Evolutionary conservation across 176 grass and related monocot species (phyloP).

Genomic region (Hsuehochloa calcarea): DNA sequence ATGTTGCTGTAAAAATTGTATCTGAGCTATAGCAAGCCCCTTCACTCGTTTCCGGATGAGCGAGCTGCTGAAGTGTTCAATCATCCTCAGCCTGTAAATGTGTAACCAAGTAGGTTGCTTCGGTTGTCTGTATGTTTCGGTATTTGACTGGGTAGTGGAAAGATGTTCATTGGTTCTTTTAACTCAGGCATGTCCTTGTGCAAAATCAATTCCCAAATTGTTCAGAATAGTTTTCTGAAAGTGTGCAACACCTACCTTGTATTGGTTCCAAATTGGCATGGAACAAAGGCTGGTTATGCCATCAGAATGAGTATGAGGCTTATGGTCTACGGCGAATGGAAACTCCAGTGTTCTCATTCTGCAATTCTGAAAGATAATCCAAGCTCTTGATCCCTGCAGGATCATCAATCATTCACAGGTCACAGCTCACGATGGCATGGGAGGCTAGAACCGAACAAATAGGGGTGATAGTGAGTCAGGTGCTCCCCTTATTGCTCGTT

Average conservation of each 20-base stretch:
- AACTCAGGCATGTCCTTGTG: conserved; percentile 7
- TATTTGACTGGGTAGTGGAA: conserved; percentile 3
- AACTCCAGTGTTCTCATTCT: not conserved
- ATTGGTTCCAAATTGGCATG: not conserved
- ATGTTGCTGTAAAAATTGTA: conserved; percentile 48
- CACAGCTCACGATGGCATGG: not conserved
- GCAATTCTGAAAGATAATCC: not conserved
- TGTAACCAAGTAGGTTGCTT: conserved; percentile 32
- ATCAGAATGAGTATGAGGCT: not conserved
- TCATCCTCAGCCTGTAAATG: conserved; percentile 46
- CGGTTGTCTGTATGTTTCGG: conserved; percentile 22
- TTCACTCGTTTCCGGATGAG: not conserved
- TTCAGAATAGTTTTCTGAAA: not conserved
- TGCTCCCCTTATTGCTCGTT: too few species aligned
- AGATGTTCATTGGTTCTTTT: conserved; percentile 44
- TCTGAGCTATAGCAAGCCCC: conserved; percentile 37
- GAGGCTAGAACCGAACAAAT: not conserved
- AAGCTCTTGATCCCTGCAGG: not conserved
- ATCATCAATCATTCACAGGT: not conserved
- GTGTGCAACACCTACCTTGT: not conserved
- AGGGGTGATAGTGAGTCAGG: too few species aligned
- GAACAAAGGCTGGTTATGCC: not conserved
- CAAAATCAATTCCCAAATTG: conserved; percentile 26
- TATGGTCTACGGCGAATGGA: not conserved
- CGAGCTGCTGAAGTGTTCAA: conserved; percentile 1